Evolutionary conservation across 139 green algal species (phyloP), one percentile per base, ranked within the genome.

Genomic region (Chlorella sp.): DNA sequence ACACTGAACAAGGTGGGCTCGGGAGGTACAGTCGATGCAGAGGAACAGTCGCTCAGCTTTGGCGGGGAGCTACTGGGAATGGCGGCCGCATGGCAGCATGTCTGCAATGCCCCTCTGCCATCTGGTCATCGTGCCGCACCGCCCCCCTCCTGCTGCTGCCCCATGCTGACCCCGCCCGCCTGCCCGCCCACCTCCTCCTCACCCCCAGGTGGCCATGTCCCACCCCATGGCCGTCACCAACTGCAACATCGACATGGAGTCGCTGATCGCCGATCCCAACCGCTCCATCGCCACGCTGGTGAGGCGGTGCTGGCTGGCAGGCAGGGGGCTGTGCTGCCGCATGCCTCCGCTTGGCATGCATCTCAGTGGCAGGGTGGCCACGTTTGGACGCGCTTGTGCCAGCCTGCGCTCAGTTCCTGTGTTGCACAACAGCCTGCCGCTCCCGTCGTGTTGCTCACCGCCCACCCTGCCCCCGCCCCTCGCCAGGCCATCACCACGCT

Each of bases 181-280:
- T 36, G 0, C 26, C 24, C 30, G n/a, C 65, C 65, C 4, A 1
- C 74, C 20, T 8, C 24, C 30, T 43, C 68, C 20, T 32, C 67
- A 16, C 9, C 1, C 48, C 48, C 91, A 90, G 84, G 95, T 99
- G 51, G 97, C 97, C 1, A 98, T 99, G 95, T 96, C 89, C 34
- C 93, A 99, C 89, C 97, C 97, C 24, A 85, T 94, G 56, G 93
- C 96, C 1, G 96, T 99, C 9, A 96, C 96, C 44, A 97, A 96
- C 87, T 99, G 97, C 95, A 99, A 99, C 94, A 98, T 99, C 62
- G 97, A 99, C 93, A 98, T 99, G 97, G 97, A 99, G 94, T 91
- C 82, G 22, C 90, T 99, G 24, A 99, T 99, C 82, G 92, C 87
- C 17, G 97, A 99, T 89, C 92, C 93, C 82, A 98, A 98, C 88